These are phyloP conservation scores for Stentor roeselii DNA, from an alignment of 73 alveolate species.

Conservation along the genomic window DNA sequence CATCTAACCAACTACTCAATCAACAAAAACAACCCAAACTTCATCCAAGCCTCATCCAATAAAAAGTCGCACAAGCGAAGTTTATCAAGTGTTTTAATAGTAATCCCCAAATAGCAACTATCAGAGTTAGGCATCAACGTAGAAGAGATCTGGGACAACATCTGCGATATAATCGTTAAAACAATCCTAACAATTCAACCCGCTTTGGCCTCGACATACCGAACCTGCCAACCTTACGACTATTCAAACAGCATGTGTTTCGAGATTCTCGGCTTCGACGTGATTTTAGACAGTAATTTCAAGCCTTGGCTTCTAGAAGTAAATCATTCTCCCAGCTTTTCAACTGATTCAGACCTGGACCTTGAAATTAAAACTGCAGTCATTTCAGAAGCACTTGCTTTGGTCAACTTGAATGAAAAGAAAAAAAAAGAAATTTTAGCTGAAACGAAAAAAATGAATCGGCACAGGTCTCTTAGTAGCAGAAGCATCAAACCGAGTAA, in stretches of 20 bases:
- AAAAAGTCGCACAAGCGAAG: constrained; percentile 45
- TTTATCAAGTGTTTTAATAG: constrained; percentile 37
- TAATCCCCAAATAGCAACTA: constrained; percentile 39
- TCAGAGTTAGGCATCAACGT: constrained; percentile 28
- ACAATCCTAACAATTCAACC: constrained; percentile 23
- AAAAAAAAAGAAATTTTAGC: constrained; percentile 46
- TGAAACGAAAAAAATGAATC: constrained; percentile 30
- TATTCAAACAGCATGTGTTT: constrained; percentile 45
- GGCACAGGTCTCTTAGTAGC: not conserved
- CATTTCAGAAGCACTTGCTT: constrained; percentile 49
- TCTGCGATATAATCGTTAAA: constrained; percentile 37
- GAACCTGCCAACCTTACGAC: constrained; percentile 36
- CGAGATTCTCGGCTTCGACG: constrained; percentile 56
- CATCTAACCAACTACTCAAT: constrained; percentile 78
- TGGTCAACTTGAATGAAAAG: constrained; percentile 53
- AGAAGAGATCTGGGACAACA: constrained; percentile 26
- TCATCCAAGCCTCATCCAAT: constrained; percentile 35
- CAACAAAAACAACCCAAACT: constrained; percentile 27
- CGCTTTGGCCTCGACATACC: constrained; percentile 13
- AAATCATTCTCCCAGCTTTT: constrained; percentile 69
- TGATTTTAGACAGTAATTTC: constrained; percentile 47
- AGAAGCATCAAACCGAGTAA: not conserved
- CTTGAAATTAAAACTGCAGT: constrained; percentile 49
- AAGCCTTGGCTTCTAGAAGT: constrained; percentile 81
- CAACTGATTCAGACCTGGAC: constrained; percentile 68